Base-by-base conservation (phyloP, 2,329 filamentous ascomycete species). In the Thelonectria rubi region DNA sequence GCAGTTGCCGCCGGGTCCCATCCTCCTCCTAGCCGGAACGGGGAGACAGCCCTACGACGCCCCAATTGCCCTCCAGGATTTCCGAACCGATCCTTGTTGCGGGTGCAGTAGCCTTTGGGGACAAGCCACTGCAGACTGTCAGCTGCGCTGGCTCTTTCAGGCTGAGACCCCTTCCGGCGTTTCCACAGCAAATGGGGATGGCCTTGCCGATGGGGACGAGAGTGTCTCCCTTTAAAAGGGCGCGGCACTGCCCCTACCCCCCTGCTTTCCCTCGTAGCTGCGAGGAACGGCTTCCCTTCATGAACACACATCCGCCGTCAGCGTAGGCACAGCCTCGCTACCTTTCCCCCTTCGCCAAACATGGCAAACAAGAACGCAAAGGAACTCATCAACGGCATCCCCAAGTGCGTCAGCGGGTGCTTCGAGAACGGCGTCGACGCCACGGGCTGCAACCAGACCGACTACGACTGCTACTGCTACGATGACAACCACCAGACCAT, bases 381-480 rank as follows among this genome's bases (percentile, higher is more conserved):
- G 7, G 40, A 64, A 8, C 60, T 71, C 34, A 60, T 63, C 17
- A 52, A 57, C 21, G 59, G 60, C 15, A 67, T 72, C 39, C 69
- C 69, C 3, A 34, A 62, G 21, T 71, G 69, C 26, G 59, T 65
- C 17, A 56, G 52, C 5, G 60, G 59, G 15, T 72, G 69, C 46
- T 71, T 71, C 46, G 37, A 72, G 14, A 69, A 69, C 34, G 63
- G 63, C 18, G 62, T 71, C 24, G 69, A 68, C 7, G 57, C 63
- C 2, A 72, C 69, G 11, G 68, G 69, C 14, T 71, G 69, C 40
- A 56, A 46, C 21, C 49, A 63, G 2, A 21, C 48, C n/a, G 66
- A 72, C 52, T 71, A 66, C 48, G 65, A 71, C 48, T 71, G 69
- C 42, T 72, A 67, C 63, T 71, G 69, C 43, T 71, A 70, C 18